These are phyloP conservation scores for Kazachstania bromeliacearum DNA, from an alignment of 805 yeast species.

Conservation along the genomic window DNA sequence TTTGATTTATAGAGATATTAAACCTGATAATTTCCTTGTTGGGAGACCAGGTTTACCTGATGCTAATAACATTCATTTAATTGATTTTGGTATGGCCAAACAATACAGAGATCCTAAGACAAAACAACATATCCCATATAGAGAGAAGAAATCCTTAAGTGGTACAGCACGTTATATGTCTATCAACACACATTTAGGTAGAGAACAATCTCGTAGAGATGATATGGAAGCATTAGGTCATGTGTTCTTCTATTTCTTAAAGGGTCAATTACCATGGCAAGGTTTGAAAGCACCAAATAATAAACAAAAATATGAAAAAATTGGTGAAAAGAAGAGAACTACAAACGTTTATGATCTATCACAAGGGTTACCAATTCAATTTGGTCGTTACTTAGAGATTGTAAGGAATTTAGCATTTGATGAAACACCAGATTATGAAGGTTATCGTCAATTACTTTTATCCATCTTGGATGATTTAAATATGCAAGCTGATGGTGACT, in stretches of 20 bases:
- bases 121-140: slow-evolving; percentile 89
- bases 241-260: slow-evolving; percentile 86
- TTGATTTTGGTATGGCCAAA: slow-evolving; percentile 98
- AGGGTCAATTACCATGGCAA: slow-evolving; percentile 98
- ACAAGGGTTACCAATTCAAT: slow-evolving; percentile 82
- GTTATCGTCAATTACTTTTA: slow-evolving; percentile 66
- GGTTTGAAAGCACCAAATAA: slow-evolving; percentile 97
- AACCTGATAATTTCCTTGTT: slow-evolving; percentile 92
- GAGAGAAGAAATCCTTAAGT: slow-evolving; percentile 90
- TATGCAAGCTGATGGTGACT: slow-evolving; percentile 73
- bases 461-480: slow-evolving; percentile 67
- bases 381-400: slow-evolving; percentile 81
- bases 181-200: slow-evolving; percentile 91
- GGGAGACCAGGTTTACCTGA: slow-evolving; percentile 81
- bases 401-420: slow-evolving; percentile 88
- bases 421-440: slow-evolving; percentile 89
- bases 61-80: slow-evolving; percentile 78
- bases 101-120: slow-evolving; percentile 95
- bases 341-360: slow-evolving; percentile 82
- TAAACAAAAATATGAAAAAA: slow-evolving; percentile 94
- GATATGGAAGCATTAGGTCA: slow-evolving; percentile 95
- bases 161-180: slow-evolving; percentile 99
- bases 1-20: slow-evolving; percentile 90
- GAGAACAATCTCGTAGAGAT: slow-evolving; percentile 94
- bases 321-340: slow-evolving; percentile 90